Base-by-base conservation (phyloP, 768 basidiomycete species). In the Cyathus striatus region DNA sequence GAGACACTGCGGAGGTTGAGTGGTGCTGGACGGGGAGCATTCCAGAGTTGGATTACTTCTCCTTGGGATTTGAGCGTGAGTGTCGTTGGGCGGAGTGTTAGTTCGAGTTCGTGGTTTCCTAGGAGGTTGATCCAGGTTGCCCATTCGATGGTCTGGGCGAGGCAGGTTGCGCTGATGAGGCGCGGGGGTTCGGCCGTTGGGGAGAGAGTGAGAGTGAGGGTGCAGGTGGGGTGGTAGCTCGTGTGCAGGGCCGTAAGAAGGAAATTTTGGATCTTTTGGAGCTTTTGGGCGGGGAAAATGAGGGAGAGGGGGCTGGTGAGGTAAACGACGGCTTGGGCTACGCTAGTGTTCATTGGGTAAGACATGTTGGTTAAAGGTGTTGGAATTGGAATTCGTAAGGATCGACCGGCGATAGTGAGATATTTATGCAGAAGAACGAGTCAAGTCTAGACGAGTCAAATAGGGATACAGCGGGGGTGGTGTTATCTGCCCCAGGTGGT, bases 121-220 rank as follows among this genome's bases (percentile, higher is more conserved):
- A 72, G 52, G 23, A 58, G 53, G 2, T 46, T 38, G 47, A 69
- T 64, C 68, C 66, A 72, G 20, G 63, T 61, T 2, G 53, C 46
- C 68, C 68, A 70, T 3, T 45, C 43, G 10, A 71, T 40, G 16
- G 55, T 52, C 16, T 59, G 50, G 23, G 60, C 64, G 23, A 63
- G 50, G 47, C 64, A 69, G 0, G 66, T 63, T 2, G 59, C 60
- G 26, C 58, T 49, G 23, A 71, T 50, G n/a, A 64, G 57, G 18
- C 58, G 59, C n/a, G 68, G 63, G 17, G 68, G 66, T n/a, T 60
- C 46, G 34, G 49, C 42, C 7, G 41, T 33, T n/a, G 57, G 43
- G 5, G 60, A 59, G 30, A 66, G 55, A 1, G 54, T 52, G 20
- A 66, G 57, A 3, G 52, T 59, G 7, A 64, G 39, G 40, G 52